Evolutionary conservation across 2,329 filamentous ascomycete species (phyloP), one percentile per base, ranked within the genome.

Genomic region (Daldinia sp.): DNA sequence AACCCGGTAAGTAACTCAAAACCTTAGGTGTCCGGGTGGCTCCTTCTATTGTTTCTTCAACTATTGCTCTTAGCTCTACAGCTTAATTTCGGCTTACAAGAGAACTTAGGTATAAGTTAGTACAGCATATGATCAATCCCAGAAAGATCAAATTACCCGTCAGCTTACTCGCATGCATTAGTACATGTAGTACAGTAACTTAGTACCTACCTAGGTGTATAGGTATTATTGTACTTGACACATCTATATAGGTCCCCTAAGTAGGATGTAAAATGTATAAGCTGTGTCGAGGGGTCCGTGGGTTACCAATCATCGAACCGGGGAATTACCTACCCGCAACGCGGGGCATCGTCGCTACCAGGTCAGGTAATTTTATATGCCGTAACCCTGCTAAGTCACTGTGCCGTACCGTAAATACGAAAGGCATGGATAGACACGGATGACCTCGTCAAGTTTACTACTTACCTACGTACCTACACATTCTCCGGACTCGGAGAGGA

Each of bases 401-500:
- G 37, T 49, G 41, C 27, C 35, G 58, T 56, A 56, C 55, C 64
- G 41, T 55, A 61, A 45, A 52, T 61, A 47, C 9, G 29, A 63
- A 27, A 41, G 15, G 39, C 29, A 47, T 53, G 53, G 60, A 37
- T 32, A n/a, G n/a, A n/a, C 49, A 29, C 27, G 11, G n/a, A n/a
- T n/a, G n/a, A n/a, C 9, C 49, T 41, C 30, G 15, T 23, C 13
- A 6, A 23, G 13, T 32, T 17, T 21, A n/a, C n/a, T n/a, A n/a
- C n/a, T n/a, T n/a, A n/a, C n/a, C n/a, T n/a, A n/a, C n/a, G n/a
- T n/a, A n/a, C n/a, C n/a, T n/a, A 5, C 53, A 32, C 34, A n/a
- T 35, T 39, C 49, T 54, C 63, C 63, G 59, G 51, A 29, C 23
- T 63, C 63, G 63, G 63, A 66, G 59, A 51, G 34, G 19, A n/a